These are phyloP conservation scores for Solanum sejunctum DNA, from an alignment of 257 asterid species.

Conservation along the genomic window DNA sequence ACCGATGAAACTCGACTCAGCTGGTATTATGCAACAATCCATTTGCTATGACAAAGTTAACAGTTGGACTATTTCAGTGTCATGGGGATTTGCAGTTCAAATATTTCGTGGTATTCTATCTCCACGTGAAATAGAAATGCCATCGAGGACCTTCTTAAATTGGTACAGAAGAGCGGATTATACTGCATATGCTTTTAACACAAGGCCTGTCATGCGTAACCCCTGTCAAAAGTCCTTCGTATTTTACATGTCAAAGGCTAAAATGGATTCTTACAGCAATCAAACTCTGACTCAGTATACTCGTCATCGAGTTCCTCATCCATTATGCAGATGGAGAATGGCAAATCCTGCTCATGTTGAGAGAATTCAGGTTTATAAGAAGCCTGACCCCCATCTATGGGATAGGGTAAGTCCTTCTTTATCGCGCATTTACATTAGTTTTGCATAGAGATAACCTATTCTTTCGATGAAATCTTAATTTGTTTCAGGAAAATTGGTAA, in stretches of 20 bases:
- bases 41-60: slow-evolving; percentile 56
- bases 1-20: slow-evolving; percentile 68
- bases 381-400: slow-evolving; percentile 65
- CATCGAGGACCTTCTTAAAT: slow-evolving; percentile 79
- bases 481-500: neutral
- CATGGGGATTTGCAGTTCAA: slow-evolving; percentile 84
- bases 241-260: slow-evolving; percentile 39
- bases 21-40: slow-evolving; percentile 78
- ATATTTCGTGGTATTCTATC: slow-evolving; percentile 63
- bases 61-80: slow-evolving; percentile 62
- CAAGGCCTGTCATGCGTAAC: slow-evolving; percentile 74
- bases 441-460: neutral
- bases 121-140: slow-evolving; percentile 82
- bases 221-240: slow-evolving; percentile 69
- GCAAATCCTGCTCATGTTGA: slow-evolving; percentile 40
- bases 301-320: slow-evolving; percentile 29
- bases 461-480: neutral
- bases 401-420: slow-evolving; percentile 34
- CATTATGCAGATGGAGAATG: slow-evolving; percentile 59
- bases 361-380: slow-evolving; percentile 42
- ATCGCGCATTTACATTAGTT: neutral
- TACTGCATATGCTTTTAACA: slow-evolving; percentile 67
- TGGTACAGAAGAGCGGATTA: slow-evolving; percentile 82
- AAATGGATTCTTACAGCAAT: slow-evolving; percentile 22
- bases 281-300: slow-evolving; percentile 33